Evolutionary conservation across 192 early-diverging fungal species (phyloP).

Genomic region (Linnemannia zychae): DNA sequence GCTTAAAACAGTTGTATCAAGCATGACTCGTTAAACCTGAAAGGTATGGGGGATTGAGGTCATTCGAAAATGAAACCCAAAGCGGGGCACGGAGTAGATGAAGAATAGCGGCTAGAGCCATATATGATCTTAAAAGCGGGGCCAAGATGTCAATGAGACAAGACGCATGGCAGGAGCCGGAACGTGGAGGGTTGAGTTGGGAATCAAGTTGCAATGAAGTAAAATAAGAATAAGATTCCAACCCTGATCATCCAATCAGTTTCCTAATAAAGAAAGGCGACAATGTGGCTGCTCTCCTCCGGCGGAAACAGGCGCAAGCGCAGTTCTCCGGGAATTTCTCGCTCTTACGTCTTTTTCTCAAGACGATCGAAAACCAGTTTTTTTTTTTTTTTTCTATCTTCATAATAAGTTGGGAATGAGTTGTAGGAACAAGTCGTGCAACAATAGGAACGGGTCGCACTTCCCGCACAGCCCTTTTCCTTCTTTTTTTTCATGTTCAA

Average conservation of each 20-base stretch:
- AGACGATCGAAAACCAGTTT: no score
- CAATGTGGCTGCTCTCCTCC: neutral
- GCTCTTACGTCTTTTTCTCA: neutral
- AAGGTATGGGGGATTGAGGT: no score
- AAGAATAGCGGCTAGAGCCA: neutral
- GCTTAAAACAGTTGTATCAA: no score
- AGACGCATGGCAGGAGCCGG: no score
- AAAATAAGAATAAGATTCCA: neutral
- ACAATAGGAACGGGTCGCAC: neutral
- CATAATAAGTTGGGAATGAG: neutral
- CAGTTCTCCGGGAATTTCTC: neutral
- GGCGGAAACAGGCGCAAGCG: conserved; percentile 7
- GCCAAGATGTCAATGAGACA: no score
- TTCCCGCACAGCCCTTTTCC: neutral
- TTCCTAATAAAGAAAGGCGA: neutral
- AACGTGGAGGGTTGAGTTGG: no score
- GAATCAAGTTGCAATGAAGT: no score
- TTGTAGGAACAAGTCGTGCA: neutral
- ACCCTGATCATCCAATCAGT: neutral
- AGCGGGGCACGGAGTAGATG: neutral
- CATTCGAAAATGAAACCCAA: no score
- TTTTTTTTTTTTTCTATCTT: neutral
- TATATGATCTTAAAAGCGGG: no score
- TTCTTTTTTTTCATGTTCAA: neutral
- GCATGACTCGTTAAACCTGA: no score